Evolutionary conservation across 257 asterid genomes (phyloP).

Genomic region (Scutellaria baicalensis): DNA sequence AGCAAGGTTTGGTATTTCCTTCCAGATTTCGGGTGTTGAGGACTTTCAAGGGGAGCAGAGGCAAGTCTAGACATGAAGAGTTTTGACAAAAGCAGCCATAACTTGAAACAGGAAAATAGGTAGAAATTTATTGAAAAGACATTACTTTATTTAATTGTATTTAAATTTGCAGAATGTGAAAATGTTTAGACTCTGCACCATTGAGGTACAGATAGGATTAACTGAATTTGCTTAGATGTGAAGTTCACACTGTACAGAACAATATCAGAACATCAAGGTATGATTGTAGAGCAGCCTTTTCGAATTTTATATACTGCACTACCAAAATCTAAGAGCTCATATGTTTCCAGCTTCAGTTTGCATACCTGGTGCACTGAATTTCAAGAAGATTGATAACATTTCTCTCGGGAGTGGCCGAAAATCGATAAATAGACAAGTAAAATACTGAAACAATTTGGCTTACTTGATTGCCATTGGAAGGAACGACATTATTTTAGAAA

Average conservation of each 20-base stretch:
- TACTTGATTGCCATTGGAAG: not conserved
- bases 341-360: not conserved
- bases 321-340: not conserved
- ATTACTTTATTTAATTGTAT: not conserved
- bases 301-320: not conserved
- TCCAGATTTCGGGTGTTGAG: not conserved
- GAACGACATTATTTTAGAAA: not conserved
- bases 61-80: not conserved
- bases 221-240: not conserved
- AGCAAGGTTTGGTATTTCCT: not conserved
- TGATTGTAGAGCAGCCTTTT: not conserved
- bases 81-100: conserved; percentile 5
- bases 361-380: not conserved
- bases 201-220: not conserved
- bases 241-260: not conserved
- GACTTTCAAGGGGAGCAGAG: not conserved
- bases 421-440: not conserved
- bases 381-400: not conserved
- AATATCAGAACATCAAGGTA: not conserved
- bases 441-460: not conserved
- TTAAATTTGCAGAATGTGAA: not conserved
- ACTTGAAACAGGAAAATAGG: not conserved
- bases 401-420: not conserved
- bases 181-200: not conserved
- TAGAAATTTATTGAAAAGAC: not conserved